These are phyloP conservation scores for Botryotinia calthae DNA, from an alignment of 2,329 filamentous ascomycete genomes.

Conservation along the genomic window DNA sequence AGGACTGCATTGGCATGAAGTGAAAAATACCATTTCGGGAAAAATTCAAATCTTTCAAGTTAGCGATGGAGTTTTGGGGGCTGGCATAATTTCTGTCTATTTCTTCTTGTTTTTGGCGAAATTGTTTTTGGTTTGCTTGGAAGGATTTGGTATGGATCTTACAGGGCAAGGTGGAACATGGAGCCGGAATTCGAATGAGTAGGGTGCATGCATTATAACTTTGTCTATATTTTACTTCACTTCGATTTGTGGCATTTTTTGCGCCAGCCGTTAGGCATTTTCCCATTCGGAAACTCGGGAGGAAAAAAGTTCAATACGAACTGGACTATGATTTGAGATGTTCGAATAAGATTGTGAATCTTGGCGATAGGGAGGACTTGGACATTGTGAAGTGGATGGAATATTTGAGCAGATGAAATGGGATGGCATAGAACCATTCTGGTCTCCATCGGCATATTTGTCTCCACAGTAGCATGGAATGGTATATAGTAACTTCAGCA, in stretches of 20 bases:
- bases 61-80: constrained; percentile 19
- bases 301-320: background rate
- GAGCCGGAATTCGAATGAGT: background rate
- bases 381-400: background rate
- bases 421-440: background rate
- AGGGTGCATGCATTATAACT: background rate
- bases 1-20: background rate
- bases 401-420: background rate
- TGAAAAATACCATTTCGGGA: background rate
- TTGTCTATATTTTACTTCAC: constrained; percentile 6
- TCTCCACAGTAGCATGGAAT: background rate
- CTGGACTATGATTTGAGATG: background rate
- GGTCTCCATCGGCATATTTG: background rate
- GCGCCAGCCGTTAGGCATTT: background rate
- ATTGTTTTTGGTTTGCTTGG: background rate
- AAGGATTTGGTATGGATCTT: background rate
- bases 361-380: background rate
- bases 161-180: background rate
- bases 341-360: background rate
- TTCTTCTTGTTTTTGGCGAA: background rate
- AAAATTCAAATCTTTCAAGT: background rate
- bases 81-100: background rate
- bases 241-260: background rate
- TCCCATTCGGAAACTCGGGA: background rate
- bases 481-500: background rate